Evolutionary conservation across 192 early-diverging fungal species (phyloP).

Genomic region (Rhizoclosmatium sp.): DNA sequence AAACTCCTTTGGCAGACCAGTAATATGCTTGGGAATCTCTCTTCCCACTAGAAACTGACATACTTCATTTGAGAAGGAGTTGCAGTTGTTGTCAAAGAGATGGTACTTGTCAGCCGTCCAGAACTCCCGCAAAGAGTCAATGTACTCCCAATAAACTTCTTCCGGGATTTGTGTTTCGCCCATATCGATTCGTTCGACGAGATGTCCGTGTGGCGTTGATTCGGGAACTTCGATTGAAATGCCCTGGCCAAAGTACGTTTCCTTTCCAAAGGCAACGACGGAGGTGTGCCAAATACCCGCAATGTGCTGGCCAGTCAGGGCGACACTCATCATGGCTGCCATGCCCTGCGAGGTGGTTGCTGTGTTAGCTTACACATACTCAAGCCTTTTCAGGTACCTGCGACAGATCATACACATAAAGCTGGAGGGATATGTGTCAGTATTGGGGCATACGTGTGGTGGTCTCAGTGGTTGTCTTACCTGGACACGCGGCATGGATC

Average conservation of each 20-base stretch:
- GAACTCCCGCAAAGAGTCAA: slow-evolving; percentile 61
- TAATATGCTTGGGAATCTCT: slow-evolving; percentile 79
- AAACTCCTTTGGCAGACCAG: slow-evolving; percentile 59
- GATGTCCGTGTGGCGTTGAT: slow-evolving; percentile 69
- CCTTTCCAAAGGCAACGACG: slow-evolving; percentile 77
- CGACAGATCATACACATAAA: slow-evolving; percentile 53
- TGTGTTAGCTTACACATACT: too few species aligned
- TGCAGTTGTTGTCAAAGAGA: slow-evolving; percentile 90
- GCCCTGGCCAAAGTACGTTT: slow-evolving; percentile 84
- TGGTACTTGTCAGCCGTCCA: slow-evolving; percentile 81
- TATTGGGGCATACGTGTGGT: not conserved
- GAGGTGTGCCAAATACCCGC: slow-evolving; percentile 81
- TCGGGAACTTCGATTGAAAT: slow-evolving; percentile 59
- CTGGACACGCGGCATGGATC: too few species aligned
- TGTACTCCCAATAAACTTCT: slow-evolving; percentile 72
- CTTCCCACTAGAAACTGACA: slow-evolving; percentile 83
- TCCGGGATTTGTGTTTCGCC: slow-evolving; percentile 78
- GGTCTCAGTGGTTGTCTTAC: too few species aligned
- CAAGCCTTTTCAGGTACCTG: slow-evolving; percentile 28
- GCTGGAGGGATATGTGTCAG: not conserved
- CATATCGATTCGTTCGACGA: slow-evolving; percentile 75
- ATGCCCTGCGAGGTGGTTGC: slow-evolving; percentile 58
- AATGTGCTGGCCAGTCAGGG: slow-evolving; percentile 73
- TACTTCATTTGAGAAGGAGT: slow-evolving; percentile 46
- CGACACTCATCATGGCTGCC: slow-evolving; percentile 71